phyloP scores from a whole-genome alignment of 805 yeast species.

The Starmerella vaccinii region DNA sequence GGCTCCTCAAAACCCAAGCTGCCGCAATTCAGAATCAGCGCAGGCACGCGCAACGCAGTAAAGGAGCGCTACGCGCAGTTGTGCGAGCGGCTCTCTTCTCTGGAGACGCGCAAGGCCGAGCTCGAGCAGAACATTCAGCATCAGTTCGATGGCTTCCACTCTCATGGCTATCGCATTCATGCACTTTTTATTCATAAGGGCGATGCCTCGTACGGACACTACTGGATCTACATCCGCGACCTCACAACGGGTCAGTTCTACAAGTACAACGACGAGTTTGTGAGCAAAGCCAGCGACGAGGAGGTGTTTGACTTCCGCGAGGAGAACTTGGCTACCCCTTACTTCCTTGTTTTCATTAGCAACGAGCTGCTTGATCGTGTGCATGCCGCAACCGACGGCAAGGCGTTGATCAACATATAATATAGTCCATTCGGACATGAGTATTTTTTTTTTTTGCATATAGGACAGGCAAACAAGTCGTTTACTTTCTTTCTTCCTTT shows the following conservation, averaged over 20 bases:
- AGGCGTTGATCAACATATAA: neutral
- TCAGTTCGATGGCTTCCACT: conserved; percentile 53
- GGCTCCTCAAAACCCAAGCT: neutral
- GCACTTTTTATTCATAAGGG: conserved; percentile 94
- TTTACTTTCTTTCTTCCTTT: too few species aligned
- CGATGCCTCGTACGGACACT: conserved; percentile 92
- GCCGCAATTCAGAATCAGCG: conserved; percentile 14
- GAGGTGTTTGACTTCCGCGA: conserved; percentile 31
- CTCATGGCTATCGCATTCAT: conserved; percentile 69
- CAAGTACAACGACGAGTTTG: conserved; percentile 90
- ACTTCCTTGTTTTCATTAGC: conserved; percentile 64
- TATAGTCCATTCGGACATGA: too few species aligned
- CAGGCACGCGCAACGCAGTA: conserved; percentile 40
- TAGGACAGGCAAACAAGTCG: too few species aligned
- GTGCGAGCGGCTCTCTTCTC: conserved; percentile 35
- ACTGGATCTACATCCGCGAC: conserved; percentile 90
- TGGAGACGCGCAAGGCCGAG: conserved; percentile 36
- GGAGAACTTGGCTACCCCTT: conserved; percentile 85
- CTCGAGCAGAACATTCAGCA: conserved; percentile 43
- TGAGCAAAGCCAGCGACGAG: conserved; percentile 63
- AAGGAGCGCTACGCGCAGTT: conserved; percentile 40
- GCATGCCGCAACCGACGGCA: neutral
- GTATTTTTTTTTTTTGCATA: too few species aligned
- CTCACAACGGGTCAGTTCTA: conserved; percentile 57
- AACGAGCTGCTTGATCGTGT: neutral